A percentile compares a stretch with the other conserved stretches of the same genome.
These are phyloP conservation scores for Decorospora gaudefroyi DNA, from an alignment of 2,329 filamentous ascomycete genomes.

Conservation along the genomic window DNA sequence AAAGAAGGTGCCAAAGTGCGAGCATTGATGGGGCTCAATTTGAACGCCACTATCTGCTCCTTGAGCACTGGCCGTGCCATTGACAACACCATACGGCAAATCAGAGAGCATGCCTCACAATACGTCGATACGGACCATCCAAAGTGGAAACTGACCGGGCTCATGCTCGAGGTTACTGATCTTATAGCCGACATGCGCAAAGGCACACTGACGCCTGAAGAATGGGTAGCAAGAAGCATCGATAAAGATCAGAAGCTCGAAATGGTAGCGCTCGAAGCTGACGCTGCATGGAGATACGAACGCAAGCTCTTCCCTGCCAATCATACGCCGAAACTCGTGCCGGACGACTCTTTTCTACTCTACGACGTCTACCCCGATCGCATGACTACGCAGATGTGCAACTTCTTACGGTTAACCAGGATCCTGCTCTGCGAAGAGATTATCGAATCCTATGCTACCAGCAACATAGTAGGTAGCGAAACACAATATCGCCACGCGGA, in stretches of 20 bases:
- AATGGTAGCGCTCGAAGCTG: slow-evolving; percentile 27
- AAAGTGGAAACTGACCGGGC: slow-evolving; percentile 37
- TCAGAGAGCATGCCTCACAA: slow-evolving; percentile 29
- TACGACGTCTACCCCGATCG: slow-evolving; percentile 40
- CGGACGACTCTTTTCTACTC: slow-evolving; percentile 16
- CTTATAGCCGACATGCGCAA: slow-evolving; percentile 24
- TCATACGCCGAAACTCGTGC: slow-evolving; percentile 4
- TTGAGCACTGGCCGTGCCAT: slow-evolving; percentile 27
- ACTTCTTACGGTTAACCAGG: slow-evolving; percentile 37
- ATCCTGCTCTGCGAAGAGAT: slow-evolving; percentile 42
- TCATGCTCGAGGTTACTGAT: slow-evolving; percentile 36
- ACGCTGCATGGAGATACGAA: slow-evolving; percentile 19
- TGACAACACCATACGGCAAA: slow-evolving; percentile 24
- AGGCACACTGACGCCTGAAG: slow-evolving; percentile 15
- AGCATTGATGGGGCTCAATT: slow-evolving; percentile 24
- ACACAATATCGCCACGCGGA: slow-evolving; percentile 10
- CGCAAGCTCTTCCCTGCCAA: slow-evolving; percentile 8
- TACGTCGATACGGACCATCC: slow-evolving; percentile 32
- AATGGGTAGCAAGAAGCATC: slow-evolving; percentile 21
- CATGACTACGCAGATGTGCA: slow-evolving; percentile 39
- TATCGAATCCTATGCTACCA: slow-evolving; percentile 10
- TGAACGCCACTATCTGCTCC: slow-evolving; percentile 40
- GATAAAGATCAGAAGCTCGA: slow-evolving; percentile 33
- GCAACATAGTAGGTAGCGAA: slow-evolving; percentile 1
- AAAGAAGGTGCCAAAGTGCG: slow-evolving; percentile 18